phyloP scores from a whole-genome alignment of 495 filamentous ascomycete species.

The Aspergillus leporis region DNA sequence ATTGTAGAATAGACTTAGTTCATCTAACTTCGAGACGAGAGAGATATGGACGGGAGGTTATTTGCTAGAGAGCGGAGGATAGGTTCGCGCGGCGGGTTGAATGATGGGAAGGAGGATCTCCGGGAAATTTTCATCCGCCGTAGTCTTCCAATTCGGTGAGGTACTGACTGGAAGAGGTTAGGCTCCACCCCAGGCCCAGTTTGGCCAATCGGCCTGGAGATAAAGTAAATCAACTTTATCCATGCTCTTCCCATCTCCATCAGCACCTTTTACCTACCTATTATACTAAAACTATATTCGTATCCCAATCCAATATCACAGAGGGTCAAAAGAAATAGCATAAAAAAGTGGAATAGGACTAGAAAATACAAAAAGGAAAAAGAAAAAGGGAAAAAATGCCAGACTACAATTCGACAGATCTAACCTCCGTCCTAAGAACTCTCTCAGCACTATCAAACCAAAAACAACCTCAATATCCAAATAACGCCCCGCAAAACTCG shows the following conservation, averaged over 20 bases:
- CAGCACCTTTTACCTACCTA: too few relatives aligned
- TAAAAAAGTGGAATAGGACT: constrained; percentile 13
- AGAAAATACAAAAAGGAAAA: constrained; percentile 8
- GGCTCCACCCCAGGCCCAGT: too few relatives aligned
- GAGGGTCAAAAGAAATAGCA: constrained; percentile 14
- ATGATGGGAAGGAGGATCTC: too few relatives aligned
- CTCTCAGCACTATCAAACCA: constrained; percentile 44
- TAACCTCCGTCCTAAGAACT: constrained; percentile 55
- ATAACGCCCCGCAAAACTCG: constrained; percentile 12
- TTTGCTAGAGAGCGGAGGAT: too few relatives aligned
- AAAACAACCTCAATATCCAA: constrained; percentile 3
- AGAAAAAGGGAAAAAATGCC: constrained; percentile 26
- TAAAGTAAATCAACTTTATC: background rate
- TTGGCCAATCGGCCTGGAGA: background rate
- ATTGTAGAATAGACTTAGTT: too few relatives aligned
- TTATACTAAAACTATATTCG: too few relatives aligned
- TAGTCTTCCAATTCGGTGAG: too few relatives aligned
- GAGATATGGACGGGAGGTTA: background rate
- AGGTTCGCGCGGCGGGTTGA: too few relatives aligned
- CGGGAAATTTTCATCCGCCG: constrained; percentile 14
- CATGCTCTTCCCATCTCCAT: background rate
- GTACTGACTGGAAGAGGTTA: too few relatives aligned
- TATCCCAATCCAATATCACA: background rate
- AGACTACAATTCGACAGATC: constrained; percentile 44
- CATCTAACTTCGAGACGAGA: too few relatives aligned